Evolutionary conservation across 306 rosid species (phyloP).

Genomic region (Casuarina glauca): DNA sequence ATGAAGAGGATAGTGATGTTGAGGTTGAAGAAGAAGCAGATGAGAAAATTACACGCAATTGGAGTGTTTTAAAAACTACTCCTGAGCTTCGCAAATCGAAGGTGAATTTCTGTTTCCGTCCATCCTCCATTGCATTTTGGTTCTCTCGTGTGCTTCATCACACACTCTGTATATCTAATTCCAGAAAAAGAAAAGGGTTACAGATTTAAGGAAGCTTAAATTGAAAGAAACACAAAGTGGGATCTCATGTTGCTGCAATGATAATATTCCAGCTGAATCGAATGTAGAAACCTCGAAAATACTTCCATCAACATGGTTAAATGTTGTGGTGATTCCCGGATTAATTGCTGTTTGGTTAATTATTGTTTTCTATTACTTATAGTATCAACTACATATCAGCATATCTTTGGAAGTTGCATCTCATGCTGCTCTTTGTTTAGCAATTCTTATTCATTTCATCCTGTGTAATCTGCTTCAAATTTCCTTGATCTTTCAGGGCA

Average conservation of each 20-base stretch:
- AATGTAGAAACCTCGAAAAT: not conserved
- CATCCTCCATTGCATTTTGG: slow-evolving; percentile 13
- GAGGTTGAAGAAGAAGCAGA: slow-evolving; percentile 55
- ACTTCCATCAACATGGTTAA: not conserved
- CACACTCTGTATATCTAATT: not conserved
- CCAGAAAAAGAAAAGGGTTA: not conserved
- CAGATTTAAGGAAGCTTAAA: not conserved
- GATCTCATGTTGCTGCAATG: slow-evolving; percentile 1
- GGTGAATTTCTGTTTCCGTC: slow-evolving; percentile 44
- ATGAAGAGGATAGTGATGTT: slow-evolving; percentile 74
- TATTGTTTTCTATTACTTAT: not conserved
- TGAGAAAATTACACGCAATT: slow-evolving; percentile 71
- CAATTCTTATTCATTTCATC: slow-evolving; percentile 23
- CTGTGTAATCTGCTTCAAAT: not conserved
- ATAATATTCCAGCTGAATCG: not conserved
- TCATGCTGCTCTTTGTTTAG: not conserved
- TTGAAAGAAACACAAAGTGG: not conserved
- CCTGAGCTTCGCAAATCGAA: slow-evolving; percentile 73
- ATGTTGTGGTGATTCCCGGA: slow-evolving; percentile 1
- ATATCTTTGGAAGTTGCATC: not conserved
- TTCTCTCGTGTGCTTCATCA: slow-evolving; percentile 6
- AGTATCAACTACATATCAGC: slow-evolving; percentile 15
- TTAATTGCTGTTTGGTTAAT: not conserved
- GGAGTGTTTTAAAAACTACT: slow-evolving; percentile 88
- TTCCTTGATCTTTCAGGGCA: slow-evolving; percentile 49